Evolutionary conservation across 1,284 basidiomycete species (phyloP).

Genomic region (Exobasidium rhododendri): DNA sequence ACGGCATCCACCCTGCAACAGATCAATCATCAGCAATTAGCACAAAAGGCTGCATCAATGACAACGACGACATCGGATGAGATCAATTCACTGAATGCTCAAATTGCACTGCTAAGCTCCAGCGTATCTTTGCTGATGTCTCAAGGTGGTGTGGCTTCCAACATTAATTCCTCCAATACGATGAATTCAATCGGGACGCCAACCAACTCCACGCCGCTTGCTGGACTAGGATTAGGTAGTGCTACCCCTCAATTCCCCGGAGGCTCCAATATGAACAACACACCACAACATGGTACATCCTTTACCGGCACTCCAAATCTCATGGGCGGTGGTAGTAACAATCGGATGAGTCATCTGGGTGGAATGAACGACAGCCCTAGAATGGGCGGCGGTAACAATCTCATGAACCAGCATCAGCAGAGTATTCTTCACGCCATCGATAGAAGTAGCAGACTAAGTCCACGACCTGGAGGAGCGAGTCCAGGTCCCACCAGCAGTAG

Average conservation of each 20-base stretch:
- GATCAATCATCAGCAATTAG: conserved; percentile 4
- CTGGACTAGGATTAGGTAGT: conserved; percentile 27
- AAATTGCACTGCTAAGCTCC: conserved; percentile 32
- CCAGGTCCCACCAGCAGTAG: conserved; percentile 11
- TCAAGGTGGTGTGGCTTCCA: not conserved
- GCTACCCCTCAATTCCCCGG: conserved; percentile 19
- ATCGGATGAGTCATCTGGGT: not conserved
- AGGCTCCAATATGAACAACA: conserved; percentile 22
- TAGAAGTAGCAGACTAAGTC: conserved; percentile 16
- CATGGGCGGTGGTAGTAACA: not conserved
- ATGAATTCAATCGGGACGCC: conserved; percentile 6
- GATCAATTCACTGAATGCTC: conserved; percentile 34
- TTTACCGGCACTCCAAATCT: conserved; percentile 15
- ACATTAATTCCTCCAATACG: conserved; percentile 13
- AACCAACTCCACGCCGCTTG: conserved; percentile 14
- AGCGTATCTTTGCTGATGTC: conserved; percentile 25
- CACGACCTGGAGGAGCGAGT: conserved; percentile 13
- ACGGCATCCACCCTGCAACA: conserved; percentile 1
- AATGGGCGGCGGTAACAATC: conserved; percentile 24
- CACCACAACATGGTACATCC: conserved; percentile 26
- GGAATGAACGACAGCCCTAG: conserved; percentile 11
- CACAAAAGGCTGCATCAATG: not conserved
- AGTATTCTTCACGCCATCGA: not conserved
- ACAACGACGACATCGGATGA: conserved; percentile 25
- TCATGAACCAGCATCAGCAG: conserved; percentile 6